Evolutionary conservation across 2,329 filamentous ascomycete genomes (phyloP), one percentile per base, ranked within the genome.

Genomic region (Sclerotiophoma versabilis): DNA sequence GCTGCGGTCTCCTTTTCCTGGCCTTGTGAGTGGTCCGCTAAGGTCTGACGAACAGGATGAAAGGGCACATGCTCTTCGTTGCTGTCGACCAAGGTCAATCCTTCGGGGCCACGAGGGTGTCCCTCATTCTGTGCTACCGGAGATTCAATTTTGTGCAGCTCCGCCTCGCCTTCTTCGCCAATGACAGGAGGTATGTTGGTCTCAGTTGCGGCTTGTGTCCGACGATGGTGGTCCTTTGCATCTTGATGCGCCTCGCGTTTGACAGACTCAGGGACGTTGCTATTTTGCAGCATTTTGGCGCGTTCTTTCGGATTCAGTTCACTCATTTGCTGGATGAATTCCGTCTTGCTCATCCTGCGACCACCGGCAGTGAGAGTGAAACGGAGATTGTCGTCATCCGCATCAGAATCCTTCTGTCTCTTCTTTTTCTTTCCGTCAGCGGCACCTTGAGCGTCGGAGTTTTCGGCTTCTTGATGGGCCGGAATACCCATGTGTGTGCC

Each of bases 361-460:
- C 89, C 89, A n/a, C 87, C 84, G 27, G 87, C 86, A 37, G 83
- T 85, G 59, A 93, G 89, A 1, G 87, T 92, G 74, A 93, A 93
- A 12, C 90, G 84, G 49, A 93, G 87, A 49, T 86, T 81, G 12
- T 84, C 82, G 61, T 93, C 90, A 53, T 93, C 89, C 2, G 84
- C 81, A 2, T 83, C 82, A n/a, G 82, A 77, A 3, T 77, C 5
- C 66, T 66, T 66, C 43, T 58, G 62, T 32, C 68, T 66, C 49
- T 69, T 66, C 43, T 68, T 68, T 52, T 60, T 68, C 38, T 55
- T 65, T 17, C 46, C 49, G 14, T 51, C 49, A 5, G 33, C 41
- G 12, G 49, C 45, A 10, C 37, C 44, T 44, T 59, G 38, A 38
- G 57, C 41, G 42, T 57, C 52, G 48, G 72, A 60, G 38, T 72